Conservation (phyloP, 108 stramenopile genomes). For the Poteriospumella lacustris region DNA sequence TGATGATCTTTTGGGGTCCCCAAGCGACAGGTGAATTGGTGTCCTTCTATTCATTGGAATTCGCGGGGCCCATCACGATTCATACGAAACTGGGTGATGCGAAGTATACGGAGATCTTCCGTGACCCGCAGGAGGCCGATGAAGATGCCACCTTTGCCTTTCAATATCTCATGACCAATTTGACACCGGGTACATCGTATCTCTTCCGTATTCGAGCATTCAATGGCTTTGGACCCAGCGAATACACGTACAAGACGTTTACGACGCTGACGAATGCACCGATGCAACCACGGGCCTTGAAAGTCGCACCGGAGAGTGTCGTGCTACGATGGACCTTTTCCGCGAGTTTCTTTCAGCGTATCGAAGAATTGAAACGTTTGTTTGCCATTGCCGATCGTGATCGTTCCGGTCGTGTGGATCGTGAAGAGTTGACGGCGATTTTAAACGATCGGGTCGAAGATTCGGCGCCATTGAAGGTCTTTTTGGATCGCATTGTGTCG, state of each 20-base stretch:
- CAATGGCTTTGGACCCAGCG: constrained; percentile 54
- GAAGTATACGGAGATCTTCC: constrained; percentile 28
- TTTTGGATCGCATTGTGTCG: constrained; percentile 22
- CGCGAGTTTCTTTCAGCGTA: neutral
- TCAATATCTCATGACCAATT: constrained; percentile 33
- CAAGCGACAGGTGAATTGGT: neutral
- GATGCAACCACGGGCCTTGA: constrained; percentile 12
- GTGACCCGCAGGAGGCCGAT: constrained; percentile 43
- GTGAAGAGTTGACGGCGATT: constrained; percentile 14
- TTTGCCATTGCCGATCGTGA: constrained; percentile 4
- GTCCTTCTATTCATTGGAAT: constrained; percentile 27
- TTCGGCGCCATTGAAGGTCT: neutral
- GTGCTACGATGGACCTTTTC: constrained; percentile 8
- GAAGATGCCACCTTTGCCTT: constrained; percentile 30
- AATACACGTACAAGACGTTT: constrained; percentile 42
- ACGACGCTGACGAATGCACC: constrained; percentile 43
- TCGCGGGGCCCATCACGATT: neutral
- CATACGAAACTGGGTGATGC: neutral
- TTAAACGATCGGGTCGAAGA: neutral
- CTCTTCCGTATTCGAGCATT: constrained; percentile 51
- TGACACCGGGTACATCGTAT: constrained; percentile 45
- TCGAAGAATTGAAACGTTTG: neutral
- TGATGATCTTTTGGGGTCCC: neutral
- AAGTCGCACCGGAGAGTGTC: constrained; percentile 29
- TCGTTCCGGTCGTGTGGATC: neutral